These are phyloP conservation scores for Vitis vinifera DNA, from an alignment of 164 flowering plant species.

Conservation along the genomic window ASM3070453v1 NC_081808.1:21100001-21100500, in stretches of 20 bases:
- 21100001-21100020: constrained; percentile 48
- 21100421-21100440: constrained; percentile 31
- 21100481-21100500: constrained; percentile 36
- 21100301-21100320: constrained; percentile 42
- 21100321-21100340: constrained; percentile 53
- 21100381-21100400: constrained; percentile 43
- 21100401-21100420: constrained; percentile 48
- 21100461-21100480: constrained; percentile 58
- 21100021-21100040: constrained; percentile 41
- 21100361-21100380: constrained; percentile 37
- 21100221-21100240: constrained; percentile 54
- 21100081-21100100: constrained; percentile 59
- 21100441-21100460: constrained; percentile 51
- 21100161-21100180: constrained; percentile 56
- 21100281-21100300: constrained; percentile 46
- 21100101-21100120: constrained; percentile 53
- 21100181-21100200: constrained; percentile 60
- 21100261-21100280: constrained; percentile 54
- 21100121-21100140: constrained; percentile 56
- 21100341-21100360: constrained; percentile 55
- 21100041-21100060: constrained; percentile 51
- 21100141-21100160: constrained; percentile 51
- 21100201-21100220: constrained; percentile 47
- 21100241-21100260: constrained; percentile 48
- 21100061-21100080: constrained; percentile 37